Conservation (phyloP, 352 stramenopile genomes). For the Phytophthora kernoviae region DNA sequence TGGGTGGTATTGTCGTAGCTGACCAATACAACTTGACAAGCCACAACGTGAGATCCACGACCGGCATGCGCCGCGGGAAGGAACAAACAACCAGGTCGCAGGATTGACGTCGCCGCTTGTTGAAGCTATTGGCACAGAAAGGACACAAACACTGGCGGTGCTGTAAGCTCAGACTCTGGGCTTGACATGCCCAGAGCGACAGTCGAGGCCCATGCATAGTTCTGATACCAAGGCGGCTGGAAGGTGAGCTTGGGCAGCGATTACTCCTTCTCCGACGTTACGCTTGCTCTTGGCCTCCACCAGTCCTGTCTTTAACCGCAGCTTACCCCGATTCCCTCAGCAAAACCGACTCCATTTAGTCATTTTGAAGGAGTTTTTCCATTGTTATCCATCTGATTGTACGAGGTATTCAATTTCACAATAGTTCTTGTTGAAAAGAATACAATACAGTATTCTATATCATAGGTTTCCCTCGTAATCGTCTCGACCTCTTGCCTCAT, state of each 20-base stretch:
- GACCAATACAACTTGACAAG: no score
- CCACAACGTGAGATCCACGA: no score
- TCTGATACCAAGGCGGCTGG: background rate
- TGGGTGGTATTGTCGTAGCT: no score
- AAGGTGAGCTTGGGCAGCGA: background rate
- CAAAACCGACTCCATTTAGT: slow-evolving; percentile 42
- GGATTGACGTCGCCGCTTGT: slow-evolving; percentile 13
- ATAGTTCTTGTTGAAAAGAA: background rate
- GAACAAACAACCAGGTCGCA: background rate
- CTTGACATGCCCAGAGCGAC: no score
- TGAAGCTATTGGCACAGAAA: slow-evolving; percentile 13
- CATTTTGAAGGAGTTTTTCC: slow-evolving; percentile 7
- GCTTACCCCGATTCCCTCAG: background rate
- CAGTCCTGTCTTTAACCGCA: background rate
- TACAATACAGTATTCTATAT: background rate
- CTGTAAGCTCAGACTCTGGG: background rate
- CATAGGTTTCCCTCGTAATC: slow-evolving; percentile 18
- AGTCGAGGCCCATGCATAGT: no score
- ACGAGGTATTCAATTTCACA: background rate
- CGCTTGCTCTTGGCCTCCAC: background rate
- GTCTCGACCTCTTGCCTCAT: slow-evolving; percentile 1
- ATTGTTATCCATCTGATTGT: background rate
- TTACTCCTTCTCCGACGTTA: background rate
- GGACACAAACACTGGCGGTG: background rate
- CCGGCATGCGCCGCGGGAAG: background rate